A percentile compares a stretch with the other conserved stretches of the same genome.
Evolutionary conservation across 345 rosid species (phyloP).

Genomic region (Eucalyptus curtisii): DNA sequence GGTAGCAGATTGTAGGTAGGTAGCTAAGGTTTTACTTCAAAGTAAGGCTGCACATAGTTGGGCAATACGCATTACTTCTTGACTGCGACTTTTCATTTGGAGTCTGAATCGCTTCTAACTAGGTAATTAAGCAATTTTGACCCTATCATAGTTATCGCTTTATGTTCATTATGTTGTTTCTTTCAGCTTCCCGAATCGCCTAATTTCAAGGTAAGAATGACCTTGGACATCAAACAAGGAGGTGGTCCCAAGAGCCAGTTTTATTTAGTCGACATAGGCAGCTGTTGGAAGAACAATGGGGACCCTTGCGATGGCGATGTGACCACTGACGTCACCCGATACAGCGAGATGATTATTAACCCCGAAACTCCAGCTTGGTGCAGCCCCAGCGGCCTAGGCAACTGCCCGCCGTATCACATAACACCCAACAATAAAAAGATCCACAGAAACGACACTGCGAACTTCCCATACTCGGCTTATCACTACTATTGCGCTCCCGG

Average conservation of each 20-base stretch:
- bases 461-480: conserved; percentile 52
- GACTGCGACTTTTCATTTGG: background rate
- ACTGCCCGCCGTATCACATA: conserved; percentile 60
- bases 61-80: background rate
- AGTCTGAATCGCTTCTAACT: background rate
- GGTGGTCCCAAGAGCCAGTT: conserved; percentile 74
- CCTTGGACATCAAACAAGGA: conserved; percentile 49
- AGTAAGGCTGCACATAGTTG: background rate
- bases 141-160: background rate
- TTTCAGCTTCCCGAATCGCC: conserved; percentile 66
- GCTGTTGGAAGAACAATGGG: conserved; percentile 78
- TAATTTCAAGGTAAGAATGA: conserved; percentile 48
- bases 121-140: background rate
- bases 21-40: background rate
- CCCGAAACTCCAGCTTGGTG: conserved; percentile 39
- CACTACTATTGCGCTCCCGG: conserved; percentile 65
- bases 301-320: conserved; percentile 60
- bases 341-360: conserved; percentile 65
- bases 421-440: conserved; percentile 36
- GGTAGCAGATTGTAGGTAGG: background rate
- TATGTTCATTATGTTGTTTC: background rate
- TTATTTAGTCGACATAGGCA: conserved; percentile 68
- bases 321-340: conserved; percentile 58
- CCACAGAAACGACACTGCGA: conserved; percentile 25
- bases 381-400: conserved; percentile 12